Evolutionary conservation across 1,284 basidiomycete species (phyloP).

Genomic region (Takashimella tepidaria): DNA sequence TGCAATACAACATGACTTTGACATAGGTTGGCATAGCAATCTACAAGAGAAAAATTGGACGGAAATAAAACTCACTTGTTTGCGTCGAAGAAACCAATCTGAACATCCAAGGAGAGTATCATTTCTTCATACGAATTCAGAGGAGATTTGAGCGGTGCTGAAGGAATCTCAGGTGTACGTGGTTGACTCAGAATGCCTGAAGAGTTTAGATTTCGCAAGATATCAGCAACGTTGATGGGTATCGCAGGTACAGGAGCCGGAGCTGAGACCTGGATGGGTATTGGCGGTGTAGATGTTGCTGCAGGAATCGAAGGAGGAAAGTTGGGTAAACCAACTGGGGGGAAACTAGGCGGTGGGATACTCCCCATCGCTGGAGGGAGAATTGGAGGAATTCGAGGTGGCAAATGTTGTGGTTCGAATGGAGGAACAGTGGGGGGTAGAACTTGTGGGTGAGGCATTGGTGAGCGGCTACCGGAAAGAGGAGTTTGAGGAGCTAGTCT

Average conservation of each 20-base stretch:
- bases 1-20: too few relatives aligned
- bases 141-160: slow-evolving; percentile 46
- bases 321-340: not conserved
- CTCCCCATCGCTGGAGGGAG: not conserved
- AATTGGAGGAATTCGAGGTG: slow-evolving; percentile 19
- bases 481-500: not conserved
- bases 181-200: slow-evolving; percentile 50
- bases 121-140: slow-evolving; percentile 65
- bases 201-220: slow-evolving; percentile 37
- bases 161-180: slow-evolving; percentile 48
- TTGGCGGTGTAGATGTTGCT: slow-evolving; percentile 27
- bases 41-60: not conserved
- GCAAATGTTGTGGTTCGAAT: slow-evolving; percentile 19
- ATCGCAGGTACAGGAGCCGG: slow-evolving; percentile 17
- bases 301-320: slow-evolving; percentile 6
- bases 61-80: slow-evolving; percentile 55
- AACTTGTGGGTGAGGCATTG: not conserved
- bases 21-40: too few relatives aligned
- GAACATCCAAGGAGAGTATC: slow-evolving; percentile 64
- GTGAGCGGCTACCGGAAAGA: not conserved
- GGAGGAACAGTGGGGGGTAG: slow-evolving; percentile 9
- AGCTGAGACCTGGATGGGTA: slow-evolving; percentile 14
- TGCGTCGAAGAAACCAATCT: slow-evolving; percentile 66
- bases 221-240: slow-evolving; percentile 36
- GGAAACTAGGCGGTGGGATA: slow-evolving; percentile 10